Evolutionary conservation across 768 basidiomycete species (phyloP), one percentile per base, ranked within the genome.

Genomic region (Boletus sp.): DNA sequence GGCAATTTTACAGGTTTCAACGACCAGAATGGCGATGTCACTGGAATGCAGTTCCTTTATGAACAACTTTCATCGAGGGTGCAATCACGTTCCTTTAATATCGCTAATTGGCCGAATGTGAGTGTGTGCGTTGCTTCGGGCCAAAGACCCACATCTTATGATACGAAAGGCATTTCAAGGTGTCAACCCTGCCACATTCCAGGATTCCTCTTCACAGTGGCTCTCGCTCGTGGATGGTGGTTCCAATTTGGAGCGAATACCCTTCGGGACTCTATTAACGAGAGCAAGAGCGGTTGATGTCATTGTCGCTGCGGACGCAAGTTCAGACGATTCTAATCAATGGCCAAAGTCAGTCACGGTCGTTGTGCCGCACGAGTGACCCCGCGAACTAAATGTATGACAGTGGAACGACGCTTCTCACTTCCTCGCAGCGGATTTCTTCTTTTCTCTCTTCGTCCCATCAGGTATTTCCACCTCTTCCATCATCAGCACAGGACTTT

Each of bases 281-380:
- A 85, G 82, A 45, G 78, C 80, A 1, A 79, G 93, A 46, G 76
- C 66, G 0, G 61, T 93, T 39, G 92, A 95, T 63, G 81, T 88
- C 5, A 81, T 94, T 59, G 75, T 95, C 15, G 88, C 87, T 0
- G 72, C 90, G 19, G 92, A 94, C 63, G 80, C 79, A 23, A 80
- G 82, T 58, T 73, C 81, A 1, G 85, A 88, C 58, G 77, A 79
- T 51, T n/a, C 48, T 0, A 75, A 82, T 47, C 76, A 70, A 53
- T 94, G 84, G 81, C 84, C 85, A 54, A 85, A 91, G 87, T 84
- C 63, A 63, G 77, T 60, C 62, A 44, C 11, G 19, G 10, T 41
- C 39, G 23, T 39, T 23, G 8, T 14, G 17, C 45, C 13, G 29
- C 32, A 39, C 32, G 7, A 41, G 46, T 42, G 11, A 19, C 7